A percentile compares a stretch with the other conserved stretches of the same genome.
Evolutionary conservation across 768 basidiomycete genomes (phyloP).

Genomic region (Collybia mongolica): DNA sequence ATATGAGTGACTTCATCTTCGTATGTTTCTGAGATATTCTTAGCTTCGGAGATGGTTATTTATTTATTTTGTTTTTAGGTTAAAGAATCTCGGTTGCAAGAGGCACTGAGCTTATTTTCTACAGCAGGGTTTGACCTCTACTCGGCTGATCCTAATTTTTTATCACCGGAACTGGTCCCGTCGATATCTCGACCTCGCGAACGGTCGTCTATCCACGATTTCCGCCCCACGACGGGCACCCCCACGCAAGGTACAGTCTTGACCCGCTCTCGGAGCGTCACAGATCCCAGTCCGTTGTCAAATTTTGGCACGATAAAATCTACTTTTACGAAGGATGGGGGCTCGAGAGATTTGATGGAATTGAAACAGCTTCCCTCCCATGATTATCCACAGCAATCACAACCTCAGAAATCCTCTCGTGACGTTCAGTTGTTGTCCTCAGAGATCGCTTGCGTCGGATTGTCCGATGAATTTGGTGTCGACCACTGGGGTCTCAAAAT

Average conservation of each 20-base stretch:
- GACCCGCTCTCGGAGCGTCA: slow-evolving; percentile 44
- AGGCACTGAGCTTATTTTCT: slow-evolving; percentile 60
- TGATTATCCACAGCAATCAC: too few species aligned
- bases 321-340: background rate
- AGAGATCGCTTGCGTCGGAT: slow-evolving; percentile 74
- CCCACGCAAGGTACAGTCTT: slow-evolving; percentile 32
- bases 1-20: slow-evolving; percentile 82
- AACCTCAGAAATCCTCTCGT: slow-evolving; percentile 27
- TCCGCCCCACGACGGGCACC: slow-evolving; percentile 18
- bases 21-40: slow-evolving; percentile 36
- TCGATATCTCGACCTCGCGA: slow-evolving; percentile 20
- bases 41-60: too few species aligned
- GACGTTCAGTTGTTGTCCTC: slow-evolving; percentile 66
- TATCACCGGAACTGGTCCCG: background rate
- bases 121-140: slow-evolving; percentile 68
- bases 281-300: slow-evolving; percentile 20
- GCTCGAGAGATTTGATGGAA: too few species aligned
- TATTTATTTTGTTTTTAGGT: slow-evolving; percentile 39
- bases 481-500: slow-evolving; percentile 78
- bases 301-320: slow-evolving; percentile 4
- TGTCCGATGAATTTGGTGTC: slow-evolving; percentile 60
- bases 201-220: slow-evolving; percentile 13
- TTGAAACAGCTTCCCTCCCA: too few species aligned
- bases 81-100: slow-evolving; percentile 60
- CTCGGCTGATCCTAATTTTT: slow-evolving; percentile 37